Conservation (phyloP, 2,329 filamentous ascomycete species). For the Cytospora mali region DNA sequence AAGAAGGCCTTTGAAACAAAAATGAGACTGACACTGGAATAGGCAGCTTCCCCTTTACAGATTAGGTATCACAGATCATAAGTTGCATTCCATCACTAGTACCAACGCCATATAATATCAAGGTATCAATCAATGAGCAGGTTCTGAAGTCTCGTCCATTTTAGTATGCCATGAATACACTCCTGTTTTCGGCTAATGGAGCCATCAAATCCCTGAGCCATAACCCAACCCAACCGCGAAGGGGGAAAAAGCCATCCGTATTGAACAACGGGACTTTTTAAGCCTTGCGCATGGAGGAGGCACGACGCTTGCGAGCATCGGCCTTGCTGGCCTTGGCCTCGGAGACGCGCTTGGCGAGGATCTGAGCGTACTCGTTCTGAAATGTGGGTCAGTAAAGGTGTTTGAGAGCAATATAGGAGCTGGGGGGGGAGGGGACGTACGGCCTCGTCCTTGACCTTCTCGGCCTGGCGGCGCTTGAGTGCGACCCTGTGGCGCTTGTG, state of each 20-base stretch:
- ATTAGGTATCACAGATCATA: conserved; percentile 6
- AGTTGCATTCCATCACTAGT: conserved; percentile 26
- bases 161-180: conserved; percentile 36
- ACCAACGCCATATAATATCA: conserved; percentile 27
- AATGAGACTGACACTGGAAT: neutral
- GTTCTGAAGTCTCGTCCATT: conserved; percentile 31
- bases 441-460: conserved; percentile 98
- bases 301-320: conserved; percentile 94
- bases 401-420: neutral
- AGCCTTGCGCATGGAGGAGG: conserved; percentile 86
- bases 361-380: conserved; percentile 93
- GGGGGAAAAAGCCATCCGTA: conserved; percentile 41
- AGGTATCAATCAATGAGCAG: conserved; percentile 28
- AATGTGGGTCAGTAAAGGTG: conserved; percentile 39
- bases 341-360: conserved; percentile 94
- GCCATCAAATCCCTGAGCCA: conserved; percentile 27
- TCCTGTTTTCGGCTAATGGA: conserved; percentile 28
- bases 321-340: conserved; percentile 95
- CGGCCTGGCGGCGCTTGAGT: conserved; percentile 96
- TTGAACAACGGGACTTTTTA: conserved; percentile 58
- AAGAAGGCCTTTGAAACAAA: neutral
- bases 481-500: conserved; percentile 98
- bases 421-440: conserved; percentile 60
- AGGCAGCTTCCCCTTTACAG: conserved; percentile 5
- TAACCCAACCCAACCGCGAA: conserved; percentile 39